Evolutionary conservation across 1,284 basidiomycete genomes (phyloP).

Genomic region (Cutaneotrichosporon mucoides): DNA sequence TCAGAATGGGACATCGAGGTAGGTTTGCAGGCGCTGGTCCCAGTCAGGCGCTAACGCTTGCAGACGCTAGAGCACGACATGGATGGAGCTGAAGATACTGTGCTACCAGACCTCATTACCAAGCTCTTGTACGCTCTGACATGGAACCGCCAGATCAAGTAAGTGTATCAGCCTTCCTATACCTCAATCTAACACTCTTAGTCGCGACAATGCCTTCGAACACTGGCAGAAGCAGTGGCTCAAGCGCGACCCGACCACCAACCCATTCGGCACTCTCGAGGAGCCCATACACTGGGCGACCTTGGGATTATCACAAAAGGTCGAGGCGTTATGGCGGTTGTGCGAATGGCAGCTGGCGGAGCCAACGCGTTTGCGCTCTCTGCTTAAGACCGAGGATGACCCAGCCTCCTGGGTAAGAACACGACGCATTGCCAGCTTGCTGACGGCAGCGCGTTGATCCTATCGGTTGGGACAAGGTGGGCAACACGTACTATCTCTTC

Average conservation of each 20-base stretch:
- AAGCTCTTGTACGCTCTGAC: constrained; percentile 53
- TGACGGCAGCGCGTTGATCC: constrained; percentile 52
- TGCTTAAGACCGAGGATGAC: constrained; percentile 53
- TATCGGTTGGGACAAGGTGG: constrained; percentile 53
- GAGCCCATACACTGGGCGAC: constrained; percentile 51
- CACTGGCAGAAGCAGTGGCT: constrained; percentile 46
- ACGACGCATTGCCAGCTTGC: neutral
- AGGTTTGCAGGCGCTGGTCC: constrained; percentile 10
- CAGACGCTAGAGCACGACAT: constrained; percentile 50
- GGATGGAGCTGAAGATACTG: constrained; percentile 47
- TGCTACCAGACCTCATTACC: constrained; percentile 50
- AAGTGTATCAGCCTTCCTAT: constrained; percentile 17
- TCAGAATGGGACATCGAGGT: constrained; percentile 48
- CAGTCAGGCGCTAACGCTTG: neutral
- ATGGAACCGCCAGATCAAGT: constrained; percentile 53
- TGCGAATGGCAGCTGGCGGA: constrained; percentile 57
- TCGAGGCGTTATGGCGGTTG: constrained; percentile 49
- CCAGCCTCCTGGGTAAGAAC: constrained; percentile 50
- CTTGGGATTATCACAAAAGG: constrained; percentile 51
- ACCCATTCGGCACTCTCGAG: constrained; percentile 41
- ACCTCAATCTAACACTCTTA: constrained; percentile 5
- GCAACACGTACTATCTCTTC: constrained; percentile 56
- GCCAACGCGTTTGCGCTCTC: constrained; percentile 53
- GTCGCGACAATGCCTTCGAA: constrained; percentile 45
- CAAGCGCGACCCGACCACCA: constrained; percentile 39